Conservation (phyloP, 768 basidiomycete species). For the Kwoniella dejecticola region DNA sequence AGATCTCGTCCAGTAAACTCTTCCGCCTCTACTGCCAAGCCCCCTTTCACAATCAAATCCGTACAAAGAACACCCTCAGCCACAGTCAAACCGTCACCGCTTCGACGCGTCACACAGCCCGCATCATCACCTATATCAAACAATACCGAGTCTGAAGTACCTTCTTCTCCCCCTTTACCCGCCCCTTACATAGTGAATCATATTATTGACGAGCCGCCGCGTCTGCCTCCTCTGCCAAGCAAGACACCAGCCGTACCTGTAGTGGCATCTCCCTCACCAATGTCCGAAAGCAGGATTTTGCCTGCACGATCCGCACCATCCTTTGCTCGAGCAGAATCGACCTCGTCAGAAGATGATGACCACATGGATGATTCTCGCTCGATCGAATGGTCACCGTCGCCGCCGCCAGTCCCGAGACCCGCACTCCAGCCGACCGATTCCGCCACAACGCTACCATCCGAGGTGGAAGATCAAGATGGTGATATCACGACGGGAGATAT, state of each 20-base stretch:
- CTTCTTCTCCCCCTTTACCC: neutral
- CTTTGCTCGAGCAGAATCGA: slow-evolving; percentile 13
- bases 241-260: neutral
- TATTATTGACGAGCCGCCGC: neutral
- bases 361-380: slow-evolving; percentile 45
- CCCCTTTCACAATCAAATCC: neutral
- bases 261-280: neutral
- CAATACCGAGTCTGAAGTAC: slow-evolving; percentile 5
- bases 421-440: slow-evolving; percentile 54
- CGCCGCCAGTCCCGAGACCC: slow-evolving; percentile 54
- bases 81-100: slow-evolving; percentile 18
- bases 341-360: slow-evolving; percentile 24
- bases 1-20: neutral
- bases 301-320: neutral
- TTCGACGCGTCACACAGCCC: slow-evolving; percentile 20
- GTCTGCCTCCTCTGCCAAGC: neutral
- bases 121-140: slow-evolving; percentile 20
- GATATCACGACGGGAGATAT: slow-evolving; percentile 66
- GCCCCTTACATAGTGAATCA: neutral
- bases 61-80: slow-evolving; percentile 9
- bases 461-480: slow-evolving; percentile 72
- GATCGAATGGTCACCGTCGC: slow-evolving; percentile 58
- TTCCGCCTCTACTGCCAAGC: neutral
- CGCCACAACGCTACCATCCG: slow-evolving; percentile 62
- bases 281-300: neutral